Evolutionary conservation across 345 rosid species (phyloP).

Genomic region (Citrus reticulata): DNA sequence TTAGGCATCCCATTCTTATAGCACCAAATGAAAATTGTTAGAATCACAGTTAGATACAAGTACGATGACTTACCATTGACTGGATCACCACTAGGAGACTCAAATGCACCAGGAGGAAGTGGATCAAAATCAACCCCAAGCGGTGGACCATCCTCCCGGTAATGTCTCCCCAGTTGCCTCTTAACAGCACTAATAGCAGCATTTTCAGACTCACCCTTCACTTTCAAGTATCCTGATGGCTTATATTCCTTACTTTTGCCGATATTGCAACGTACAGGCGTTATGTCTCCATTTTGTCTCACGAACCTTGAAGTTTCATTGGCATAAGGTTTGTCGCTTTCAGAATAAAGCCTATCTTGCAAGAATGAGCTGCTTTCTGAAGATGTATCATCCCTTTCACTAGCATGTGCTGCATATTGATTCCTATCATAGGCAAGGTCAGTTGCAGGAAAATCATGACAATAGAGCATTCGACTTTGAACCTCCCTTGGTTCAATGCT

Average conservation of each 20-base stretch:
- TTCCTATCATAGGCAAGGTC: conserved; percentile 35
- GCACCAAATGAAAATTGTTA: conserved; percentile 10
- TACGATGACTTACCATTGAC: conserved; percentile 48
- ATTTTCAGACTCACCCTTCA: conserved; percentile 68
- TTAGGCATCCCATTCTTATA: not conserved
- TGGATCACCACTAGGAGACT: conserved; percentile 45
- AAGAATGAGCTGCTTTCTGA: conserved; percentile 67
- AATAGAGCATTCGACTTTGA: conserved; percentile 66
- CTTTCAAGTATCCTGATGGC: conserved; percentile 85
- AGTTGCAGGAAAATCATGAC: conserved; percentile 34
- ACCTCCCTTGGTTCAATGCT: conserved; percentile 73
- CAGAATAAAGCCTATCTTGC: conserved; percentile 48
- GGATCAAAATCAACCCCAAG: conserved; percentile 71
- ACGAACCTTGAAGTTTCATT: conserved; percentile 31
- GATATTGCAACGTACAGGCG: conserved; percentile 25
- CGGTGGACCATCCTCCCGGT: conserved; percentile 77
- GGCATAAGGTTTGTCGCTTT: conserved; percentile 34
- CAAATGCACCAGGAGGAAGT: conserved; percentile 89
- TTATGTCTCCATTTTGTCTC: conserved; percentile 29
- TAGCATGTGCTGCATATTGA: conserved; percentile 35
- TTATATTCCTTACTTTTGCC: conserved; percentile 42
- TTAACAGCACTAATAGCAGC: conserved; percentile 74
- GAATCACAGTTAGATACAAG: conserved; percentile 20
- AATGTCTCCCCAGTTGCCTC: conserved; percentile 79
- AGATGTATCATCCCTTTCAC: conserved; percentile 61